Evolutionary conservation across 345 rosid species (phyloP), one percentile per base, ranked within the genome.

Genomic region (Eucalyptus pauciflora): DNA sequence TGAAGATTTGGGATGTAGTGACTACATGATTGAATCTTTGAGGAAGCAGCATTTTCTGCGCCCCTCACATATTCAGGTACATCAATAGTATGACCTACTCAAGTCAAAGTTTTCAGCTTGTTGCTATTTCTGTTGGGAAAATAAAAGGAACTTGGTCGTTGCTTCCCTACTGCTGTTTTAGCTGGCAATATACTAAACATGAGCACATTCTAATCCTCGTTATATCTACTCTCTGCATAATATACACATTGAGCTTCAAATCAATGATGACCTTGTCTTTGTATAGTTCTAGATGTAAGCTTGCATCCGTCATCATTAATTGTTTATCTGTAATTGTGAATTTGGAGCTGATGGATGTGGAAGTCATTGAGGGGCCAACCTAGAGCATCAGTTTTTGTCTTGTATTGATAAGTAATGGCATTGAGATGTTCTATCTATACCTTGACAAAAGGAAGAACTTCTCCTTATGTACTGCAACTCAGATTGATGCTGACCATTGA

Each of bases 31-130:
- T 33, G 33, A 33, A 33, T 33, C 37, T 37, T 37, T 37, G 37
- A 3, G 37, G 37, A 37, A 37, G 37, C 37, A 37, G 37, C 37
- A 37, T 37, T 37, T 37, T 37, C 37, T 37, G 37, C 37, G 37
- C 37, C 37, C 37, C n/a, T n/a, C 99, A 13, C 93, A 91, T 86
- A 95, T 95, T 92, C 99, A 97, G 98, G 99, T 96, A 91, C 52
- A 89, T 69, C 79, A n/a, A 33, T 87, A 17, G 17, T 43, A 15
- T 64, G 37, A 50, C 62, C 81, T 69, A 33, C 45, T 69, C 81
- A 33, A 33, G 24, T 33, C 45, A 33, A 69, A 69, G 43, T 13
- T 33, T 33, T 69, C 80, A 18, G 80, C 45, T 69, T 69, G 49
- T 50, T 76, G n/a, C 56, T 0, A 1, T 18, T 52, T 52, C 0